Evolutionary conservation across 2,329 filamentous ascomycete genomes (phyloP), one percentile per base, ranked within the genome.

Genomic region (Fusarium luffae): DNA sequence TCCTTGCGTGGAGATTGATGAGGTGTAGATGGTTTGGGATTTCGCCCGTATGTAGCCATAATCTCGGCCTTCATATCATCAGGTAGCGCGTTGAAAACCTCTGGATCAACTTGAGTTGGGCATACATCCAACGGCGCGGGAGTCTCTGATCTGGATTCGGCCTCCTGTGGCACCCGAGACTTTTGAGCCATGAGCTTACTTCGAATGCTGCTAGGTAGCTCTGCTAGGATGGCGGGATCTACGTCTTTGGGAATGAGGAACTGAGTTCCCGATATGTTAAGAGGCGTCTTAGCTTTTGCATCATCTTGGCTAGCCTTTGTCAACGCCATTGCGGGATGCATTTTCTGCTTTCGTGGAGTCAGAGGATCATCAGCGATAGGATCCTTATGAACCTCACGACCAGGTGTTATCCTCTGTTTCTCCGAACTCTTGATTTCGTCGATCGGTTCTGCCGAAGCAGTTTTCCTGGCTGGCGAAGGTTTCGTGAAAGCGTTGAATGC

Each of bases 191-290:
- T 84, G 12, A 98, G 85, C 75, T 88, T 93, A 32, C 88, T 89
- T 63, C 93, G 88, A 68, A 98, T 97, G 76, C 97, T 93, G 32
- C 84, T 85, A 0, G 95, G 95, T 5, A 99, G 84, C 74, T 97
- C 94, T 3, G 92, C 92, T 5, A 98, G 80, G 1, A 97, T 91
- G n/a, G 86, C 84, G 0, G 91, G 90, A 76, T 99, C 96, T 4
- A 92, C 87, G 71, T 97, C 93, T 2, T 88, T 88, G 0, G 96
- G 96, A 72, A 99, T 85, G 48, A 98, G 88, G 75, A 99, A 99
- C 75, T 99, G 96, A 0, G 95, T 97, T 3, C 95, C 93, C 5
- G 89, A 84, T 5, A 93, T 87, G 74, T 98, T 97, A 23, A 97
- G 82, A 2, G 90, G 90, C 9, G 86, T 88, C 66, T 86, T 91